Evolutionary conservation across 1,284 basidiomycete genomes (phyloP), one percentile per base, ranked within the genome.

Genomic region (Butyriboletus appendiculatus): DNA sequence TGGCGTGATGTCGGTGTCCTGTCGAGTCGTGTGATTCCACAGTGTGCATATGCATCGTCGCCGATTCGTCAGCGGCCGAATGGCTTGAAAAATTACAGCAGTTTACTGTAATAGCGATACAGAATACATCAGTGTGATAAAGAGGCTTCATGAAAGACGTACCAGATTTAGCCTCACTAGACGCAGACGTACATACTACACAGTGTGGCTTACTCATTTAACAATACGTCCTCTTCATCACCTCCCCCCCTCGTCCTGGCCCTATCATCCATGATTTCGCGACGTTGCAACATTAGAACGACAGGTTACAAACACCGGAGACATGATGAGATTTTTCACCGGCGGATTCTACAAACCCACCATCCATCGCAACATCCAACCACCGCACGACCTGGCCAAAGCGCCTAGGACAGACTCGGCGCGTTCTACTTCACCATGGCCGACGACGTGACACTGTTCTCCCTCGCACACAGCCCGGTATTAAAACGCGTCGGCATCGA

Each of bases 241-340:
- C 8, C 9, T 10, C 10, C 11, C 26, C 12, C 40, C n/a, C n/a
- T 33, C 26, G n/a, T 10, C 28, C 16, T 26, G 16, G 11, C 10
- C 18, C 14, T 8, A 38, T 22, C 48, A 32, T 33, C 5, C 5
- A 32, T 28, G 28, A 6, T 16, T 30, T 6, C 11, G 12, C 11
- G 32, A 37, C 16, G 16, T 28, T 24, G n/a, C 47, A 8, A 55
- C 16, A 15, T n/a, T 7, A 16, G 2, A 32, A 11, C n/a, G 20
- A 20, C 26, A 77, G 76, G 70, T 77, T 20, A 66, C 82, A 45
- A 84, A 88, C 61, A 78, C 77, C 1, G 84, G 85, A 24, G 85
- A 87, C 58, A 73, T 76, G 7, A 67, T 84, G 39, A 75, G 75
- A 38, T 82, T 83, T 68, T 66, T 85, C 8, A 79, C 78, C 0